Conservation (phyloP, 1,139 yeast species). For the Scheffersomyces illinoinensis region DNA sequence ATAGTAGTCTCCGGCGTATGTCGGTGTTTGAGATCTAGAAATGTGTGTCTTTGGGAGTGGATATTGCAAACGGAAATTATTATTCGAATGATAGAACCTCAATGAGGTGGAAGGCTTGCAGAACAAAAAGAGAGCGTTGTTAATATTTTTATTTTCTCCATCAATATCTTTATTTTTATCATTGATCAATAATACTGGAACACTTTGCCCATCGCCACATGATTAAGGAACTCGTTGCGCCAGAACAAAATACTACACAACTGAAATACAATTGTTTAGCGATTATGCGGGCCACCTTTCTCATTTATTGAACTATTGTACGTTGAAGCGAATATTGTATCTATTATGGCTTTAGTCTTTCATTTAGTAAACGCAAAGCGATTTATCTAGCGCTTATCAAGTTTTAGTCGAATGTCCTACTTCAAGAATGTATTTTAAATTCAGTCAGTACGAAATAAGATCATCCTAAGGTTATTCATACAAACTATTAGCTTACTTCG, state of each 20-base stretch:
- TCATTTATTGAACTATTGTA: neutral
- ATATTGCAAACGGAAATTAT: neutral
- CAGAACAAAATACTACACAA: neutral
- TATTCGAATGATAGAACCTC: neutral
- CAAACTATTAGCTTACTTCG: too few species aligned
- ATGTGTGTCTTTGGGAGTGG: neutral
- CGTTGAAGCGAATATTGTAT: neutral
- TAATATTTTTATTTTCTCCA: conserved; percentile 2
- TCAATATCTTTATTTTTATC: too few species aligned
- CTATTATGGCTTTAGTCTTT: neutral
- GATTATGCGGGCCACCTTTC: neutral
- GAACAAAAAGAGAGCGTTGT: neutral
- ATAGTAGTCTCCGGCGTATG: neutral
- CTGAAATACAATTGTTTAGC: neutral
- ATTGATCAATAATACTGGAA: neutral
- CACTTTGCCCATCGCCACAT: neutral
- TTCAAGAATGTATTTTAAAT: too few species aligned
- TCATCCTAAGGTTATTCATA: too few species aligned
- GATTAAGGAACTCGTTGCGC: neutral
- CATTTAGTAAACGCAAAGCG: too few species aligned
- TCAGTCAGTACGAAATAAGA: too few species aligned
- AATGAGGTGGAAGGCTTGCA: neutral
- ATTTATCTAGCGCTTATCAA: too few species aligned
- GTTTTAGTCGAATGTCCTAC: too few species aligned
- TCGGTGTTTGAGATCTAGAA: neutral